phyloP scores from a whole-genome alignment of 805 yeast genomes.

The Kodamaea restingae region DNA sequence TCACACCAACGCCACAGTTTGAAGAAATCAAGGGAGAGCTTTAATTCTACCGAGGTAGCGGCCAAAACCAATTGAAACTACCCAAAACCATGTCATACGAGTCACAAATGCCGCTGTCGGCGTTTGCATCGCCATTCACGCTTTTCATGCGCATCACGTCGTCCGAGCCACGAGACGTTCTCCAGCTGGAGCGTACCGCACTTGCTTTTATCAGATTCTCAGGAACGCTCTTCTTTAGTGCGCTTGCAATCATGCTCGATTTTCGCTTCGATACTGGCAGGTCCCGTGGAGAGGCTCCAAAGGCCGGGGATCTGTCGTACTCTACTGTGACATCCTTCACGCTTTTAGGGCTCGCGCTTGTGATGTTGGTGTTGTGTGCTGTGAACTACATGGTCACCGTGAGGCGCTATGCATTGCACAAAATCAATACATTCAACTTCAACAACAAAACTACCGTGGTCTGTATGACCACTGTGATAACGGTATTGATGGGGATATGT shows the following conservation, averaged over 20 bases:
- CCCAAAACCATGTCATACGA: background rate
- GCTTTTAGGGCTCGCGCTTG: conserved; percentile 36
- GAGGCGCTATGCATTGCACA: conserved; percentile 39
- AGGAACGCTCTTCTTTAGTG: conserved; percentile 41
- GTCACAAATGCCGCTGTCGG: background rate
- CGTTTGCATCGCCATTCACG: background rate
- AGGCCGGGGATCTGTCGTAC: background rate
- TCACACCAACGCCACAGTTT: too few relatives aligned
- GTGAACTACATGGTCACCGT: conserved; percentile 43
- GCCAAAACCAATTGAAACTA: too few relatives aligned
- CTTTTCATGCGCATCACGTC: conserved; percentile 32
- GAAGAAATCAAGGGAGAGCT: too few relatives aligned
- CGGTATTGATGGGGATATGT: conserved; percentile 34
- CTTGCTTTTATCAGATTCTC: conserved; percentile 47
- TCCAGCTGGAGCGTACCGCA: conserved; percentile 52
- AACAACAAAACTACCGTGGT: conserved; percentile 26
- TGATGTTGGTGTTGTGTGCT: conserved; percentile 35
- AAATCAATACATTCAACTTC: conserved; percentile 36
- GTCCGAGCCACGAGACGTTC: conserved; percentile 52
- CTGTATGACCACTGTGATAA: conserved; percentile 30
- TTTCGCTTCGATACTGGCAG: conserved; percentile 36
- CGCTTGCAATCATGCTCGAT: conserved; percentile 45
- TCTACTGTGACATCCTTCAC: conserved; percentile 28
- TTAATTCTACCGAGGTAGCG: too few relatives aligned
- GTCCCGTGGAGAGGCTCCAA: conserved; percentile 3